Evolutionary conservation across 345 rosid genomes (phyloP).

Genomic region (Salix caprea): DNA sequence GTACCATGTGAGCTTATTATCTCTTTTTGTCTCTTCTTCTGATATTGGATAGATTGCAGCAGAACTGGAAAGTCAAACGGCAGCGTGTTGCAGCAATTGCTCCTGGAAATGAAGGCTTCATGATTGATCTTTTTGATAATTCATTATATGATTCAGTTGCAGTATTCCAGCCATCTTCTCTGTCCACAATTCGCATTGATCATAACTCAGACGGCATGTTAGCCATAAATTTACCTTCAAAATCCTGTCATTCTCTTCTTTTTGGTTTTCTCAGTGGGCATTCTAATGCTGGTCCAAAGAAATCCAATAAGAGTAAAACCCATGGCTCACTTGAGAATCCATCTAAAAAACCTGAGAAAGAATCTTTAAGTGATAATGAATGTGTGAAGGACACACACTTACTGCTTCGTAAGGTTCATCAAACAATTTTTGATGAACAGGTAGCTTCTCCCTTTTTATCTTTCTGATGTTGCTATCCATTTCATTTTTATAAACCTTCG

Average conservation of each 20-base stretch:
- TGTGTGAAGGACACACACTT: constrained; percentile 61
- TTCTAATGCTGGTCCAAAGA: constrained; percentile 26
- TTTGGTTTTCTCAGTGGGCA: constrained; percentile 71
- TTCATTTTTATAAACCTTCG: constrained; percentile 18
- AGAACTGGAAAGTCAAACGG: constrained; percentile 94
- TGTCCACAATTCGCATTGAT: constrained; percentile 67
- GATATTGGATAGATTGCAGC: constrained; percentile 80
- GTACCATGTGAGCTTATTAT: background rate
- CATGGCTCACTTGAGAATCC: constrained; percentile 20
- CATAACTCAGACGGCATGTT: constrained; percentile 92
- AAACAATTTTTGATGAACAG: constrained; percentile 83
- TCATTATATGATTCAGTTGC: constrained; percentile 47
- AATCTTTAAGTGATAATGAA: constrained; percentile 49
- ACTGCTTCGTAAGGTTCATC: constrained; percentile 69
- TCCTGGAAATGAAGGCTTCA: constrained; percentile 77
- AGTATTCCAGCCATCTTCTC: constrained; percentile 49
- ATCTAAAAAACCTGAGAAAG: constrained; percentile 36
- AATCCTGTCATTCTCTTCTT: constrained; percentile 60
- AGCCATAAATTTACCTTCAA: constrained; percentile 72
- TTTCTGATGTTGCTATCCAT: background rate
- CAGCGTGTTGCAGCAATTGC: constrained; percentile 64
- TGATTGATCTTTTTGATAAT: constrained; percentile 76
- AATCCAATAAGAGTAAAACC: constrained; percentile 29
- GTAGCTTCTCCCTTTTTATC: constrained; percentile 24
- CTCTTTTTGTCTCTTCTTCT: constrained; percentile 14